Percentiles rank a stretch among this genome's conserved stretches.
phyloP scores from a whole-genome alignment of 805 yeast species.

The Kluyveromyces wickerhamii region DNA sequence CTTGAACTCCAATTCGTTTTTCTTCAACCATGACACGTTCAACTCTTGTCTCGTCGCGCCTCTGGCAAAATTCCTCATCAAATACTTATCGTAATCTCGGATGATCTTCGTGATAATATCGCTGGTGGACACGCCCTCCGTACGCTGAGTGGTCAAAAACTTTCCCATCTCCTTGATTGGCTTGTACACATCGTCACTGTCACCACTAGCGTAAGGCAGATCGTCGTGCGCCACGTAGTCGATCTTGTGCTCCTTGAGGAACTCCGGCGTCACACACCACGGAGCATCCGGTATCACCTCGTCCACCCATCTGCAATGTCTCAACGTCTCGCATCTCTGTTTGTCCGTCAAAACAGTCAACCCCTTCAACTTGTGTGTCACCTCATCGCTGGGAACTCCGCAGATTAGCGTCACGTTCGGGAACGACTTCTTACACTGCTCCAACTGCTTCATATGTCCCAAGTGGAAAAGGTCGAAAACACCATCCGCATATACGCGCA shows the following conservation, averaged over 20 bases:
- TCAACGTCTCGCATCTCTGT: slow-evolving; percentile 84
- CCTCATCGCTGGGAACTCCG: slow-evolving; percentile 85
- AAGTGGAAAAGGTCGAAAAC: slow-evolving; percentile 93
- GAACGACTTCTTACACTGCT: slow-evolving; percentile 90
- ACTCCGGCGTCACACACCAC: slow-evolving; percentile 85
- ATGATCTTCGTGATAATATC: slow-evolving; percentile 94
- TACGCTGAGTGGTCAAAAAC: slow-evolving; percentile 91
- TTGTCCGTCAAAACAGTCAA: slow-evolving; percentile 82
- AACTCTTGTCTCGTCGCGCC: slow-evolving; percentile 96
- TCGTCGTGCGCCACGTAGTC: slow-evolving; percentile 99
- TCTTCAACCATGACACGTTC: slow-evolving; percentile 95
- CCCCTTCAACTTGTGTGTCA: slow-evolving; percentile 89
- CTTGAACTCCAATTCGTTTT: slow-evolving; percentile 90
- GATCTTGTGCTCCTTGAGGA: slow-evolving; percentile 67
- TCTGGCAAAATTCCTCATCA: slow-evolving; percentile 94
- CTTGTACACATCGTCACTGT: slow-evolving; percentile 82
- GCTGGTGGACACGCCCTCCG: slow-evolving; percentile 92
- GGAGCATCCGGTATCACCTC: slow-evolving; percentile 94
- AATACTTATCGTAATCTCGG: slow-evolving; percentile 90
- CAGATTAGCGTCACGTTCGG: slow-evolving; percentile 79
- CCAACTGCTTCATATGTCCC: slow-evolving; percentile 97
- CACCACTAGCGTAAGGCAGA: slow-evolving; percentile 86
- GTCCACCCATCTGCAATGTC: slow-evolving; percentile 96
- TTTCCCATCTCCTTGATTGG: slow-evolving; percentile 87
- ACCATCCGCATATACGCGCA: slow-evolving; percentile 96